Base-by-base conservation (phyloP, 2,329 filamentous ascomycete genomes). In the Macrophomina tecta region DNA sequence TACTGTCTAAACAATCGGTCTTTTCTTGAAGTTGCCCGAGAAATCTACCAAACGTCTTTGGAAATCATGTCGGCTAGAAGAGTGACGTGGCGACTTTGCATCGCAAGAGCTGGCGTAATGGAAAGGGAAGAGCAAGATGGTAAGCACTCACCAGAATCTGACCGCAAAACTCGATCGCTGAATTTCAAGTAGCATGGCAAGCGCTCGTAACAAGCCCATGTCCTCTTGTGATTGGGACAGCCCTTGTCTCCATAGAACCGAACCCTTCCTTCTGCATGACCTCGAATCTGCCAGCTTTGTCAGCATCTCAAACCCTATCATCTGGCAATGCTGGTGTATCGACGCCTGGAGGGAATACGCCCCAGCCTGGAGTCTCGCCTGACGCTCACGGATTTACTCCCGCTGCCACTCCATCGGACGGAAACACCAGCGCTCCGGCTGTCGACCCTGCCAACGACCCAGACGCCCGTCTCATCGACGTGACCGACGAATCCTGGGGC, bases 31-130 rank as follows among this genome's bases (percentile, higher is more conserved):
- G 82, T 93, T n/a, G 87, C 88, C 0, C 84, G 86, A 56, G 91
- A 94, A 72, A 91, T 95, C 3, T 94, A 92, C 91, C 86, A 89
- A 65, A 91, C 89, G 0, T 94, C 92, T 0, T 81, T 90, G 36
- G 89, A 90, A n/a, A 85, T 94, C 38, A 87, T 93, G 40, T 86
- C 89, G 0, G 82, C 83, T 16, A 87, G 89, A 77, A 90, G 88
- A 72, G 88, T 94, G 0, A 88, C 90, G 66, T 94, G 92, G 91
- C 88, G 91, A 16, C 81, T 95, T 11, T 88, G 93, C 68, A 85
- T 96, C 68, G 88, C 90, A 40, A 91, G 91, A 76, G 88, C 87
- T 56, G 89, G 90, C 2, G 80, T 85, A 2, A 90, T 93, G 85
- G 87, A 90, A 32, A 81, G 83, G 36, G 84, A 87, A 6, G 91